Evolutionary conservation across 1,284 basidiomycete species (phyloP), one percentile per base, ranked within the genome.

Genomic region (Tremellales sp.): DNA sequence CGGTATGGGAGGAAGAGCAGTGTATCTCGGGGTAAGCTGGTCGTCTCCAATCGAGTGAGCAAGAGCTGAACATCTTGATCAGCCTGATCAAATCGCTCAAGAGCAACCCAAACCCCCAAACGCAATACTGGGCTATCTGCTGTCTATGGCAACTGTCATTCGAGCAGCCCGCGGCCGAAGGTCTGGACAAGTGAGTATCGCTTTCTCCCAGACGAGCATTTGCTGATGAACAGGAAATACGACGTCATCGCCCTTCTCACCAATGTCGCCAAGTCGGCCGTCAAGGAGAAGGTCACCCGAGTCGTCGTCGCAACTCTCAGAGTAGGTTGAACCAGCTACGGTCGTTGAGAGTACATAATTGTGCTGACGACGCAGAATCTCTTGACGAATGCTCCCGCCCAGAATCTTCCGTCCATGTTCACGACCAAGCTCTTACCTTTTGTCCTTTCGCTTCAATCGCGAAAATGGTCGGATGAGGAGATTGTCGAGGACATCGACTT

Each of bases 201-300:
- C 23, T 10, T 35, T 21, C 12, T 10, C 11, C 36, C 19, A 10
- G 8, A 39, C 5, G 21, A 23, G 17, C 17, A 19, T 13, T 36
- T n/a, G 19, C 43, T 43, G 17, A 43, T n/a, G 11, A 10, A n/a
- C 60, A 92, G 88, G 76, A 87, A 86, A 73, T 93, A 86, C 68
- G 87, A 93, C 63, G 80, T 97, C 37, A 84, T 97, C 58, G 85
- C 90, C n/a, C 76, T 90, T 17, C 80, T 99, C 31, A 85, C 85
- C 33, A 84, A 87, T 39, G 83, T 92, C 25, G 91, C 91, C 2
- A 89, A 93, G 70, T 82, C 77, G 17, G 93, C 93, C 1, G 87
- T 89, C 39, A 99, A 99, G 76, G 94, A 98, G 76, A 99, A 99
- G 73, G 90, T 98, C 24, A 87, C 91, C 54, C 85, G 94, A 17